These are phyloP conservation scores for Mrakiaceae sp. DNA, from an alignment of 1,284 basidiomycete species.

Conservation along the genomic window DNA sequence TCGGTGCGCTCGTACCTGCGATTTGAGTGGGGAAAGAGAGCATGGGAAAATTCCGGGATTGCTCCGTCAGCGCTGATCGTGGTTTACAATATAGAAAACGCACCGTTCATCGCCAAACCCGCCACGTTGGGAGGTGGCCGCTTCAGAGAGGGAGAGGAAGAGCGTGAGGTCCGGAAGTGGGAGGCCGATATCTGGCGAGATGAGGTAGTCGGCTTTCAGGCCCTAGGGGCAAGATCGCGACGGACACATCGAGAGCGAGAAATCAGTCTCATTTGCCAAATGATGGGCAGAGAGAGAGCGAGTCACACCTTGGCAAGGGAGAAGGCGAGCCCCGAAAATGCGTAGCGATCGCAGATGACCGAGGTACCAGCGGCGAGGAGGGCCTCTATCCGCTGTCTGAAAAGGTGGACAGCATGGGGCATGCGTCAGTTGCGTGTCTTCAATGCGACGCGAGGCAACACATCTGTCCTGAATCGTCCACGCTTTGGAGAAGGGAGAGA, in stretches of 20 bases:
- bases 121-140: constrained; percentile 57
- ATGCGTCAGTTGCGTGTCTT: background rate
- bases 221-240: constrained; percentile 31
- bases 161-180: constrained; percentile 80
- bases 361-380: constrained; percentile 55
- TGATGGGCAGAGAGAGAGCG: constrained; percentile 26
- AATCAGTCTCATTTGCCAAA: background rate
- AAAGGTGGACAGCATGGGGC: background rate
- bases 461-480: no score
- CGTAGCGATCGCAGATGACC: constrained; percentile 86
- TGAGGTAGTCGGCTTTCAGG: constrained; percentile 61
- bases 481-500: background rate
- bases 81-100: constrained; percentile 15
- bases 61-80: no score
- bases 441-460: background rate
- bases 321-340: constrained; percentile 94
- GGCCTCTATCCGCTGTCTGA: constrained; percentile 52
- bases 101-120: constrained; percentile 79
- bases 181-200: constrained; percentile 68
- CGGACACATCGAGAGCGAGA: background rate
- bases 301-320: constrained; percentile 63
- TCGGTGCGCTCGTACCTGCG: constrained; percentile 58
- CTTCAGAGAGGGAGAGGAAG: constrained; percentile 73
- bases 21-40: background rate
- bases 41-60: background rate